Percentiles rank a stretch among this genome's conserved stretches.
Evolutionary conservation across 129 eudicot genomes (phyloP).

Genomic region (Artemisia annua): DNA sequence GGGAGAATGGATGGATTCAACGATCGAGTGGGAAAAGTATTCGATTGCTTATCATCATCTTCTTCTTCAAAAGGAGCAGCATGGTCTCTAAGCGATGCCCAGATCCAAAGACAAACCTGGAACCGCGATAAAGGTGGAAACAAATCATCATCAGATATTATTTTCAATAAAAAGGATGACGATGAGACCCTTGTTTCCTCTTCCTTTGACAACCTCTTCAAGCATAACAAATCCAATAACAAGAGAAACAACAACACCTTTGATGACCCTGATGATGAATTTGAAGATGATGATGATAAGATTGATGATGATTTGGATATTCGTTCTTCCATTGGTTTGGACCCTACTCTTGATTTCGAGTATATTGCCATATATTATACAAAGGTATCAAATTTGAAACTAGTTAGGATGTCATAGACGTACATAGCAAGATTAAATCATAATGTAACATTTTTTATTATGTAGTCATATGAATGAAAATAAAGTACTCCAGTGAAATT

Average conservation of each 20-base stretch:
- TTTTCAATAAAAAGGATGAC: conserved; percentile 16
- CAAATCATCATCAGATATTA: background rate
- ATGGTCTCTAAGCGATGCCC: conserved; percentile 47
- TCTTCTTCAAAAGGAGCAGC: background rate
- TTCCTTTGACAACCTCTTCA: conserved; percentile 14
- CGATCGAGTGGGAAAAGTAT: conserved; percentile 45
- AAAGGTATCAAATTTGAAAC: no score
- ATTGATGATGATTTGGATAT: conserved; percentile 36
- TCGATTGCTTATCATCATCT: conserved; percentile 38
- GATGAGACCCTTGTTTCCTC: conserved; percentile 39
- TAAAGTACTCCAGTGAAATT: no score
- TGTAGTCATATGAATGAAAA: no score
- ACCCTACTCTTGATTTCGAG: conserved; percentile 59
- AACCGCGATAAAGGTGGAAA: conserved; percentile 22
- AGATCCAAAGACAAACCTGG: conserved; percentile 34
- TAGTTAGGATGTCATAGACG: no score
- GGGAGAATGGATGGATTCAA: conserved; percentile 30
- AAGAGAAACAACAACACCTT: background rate
- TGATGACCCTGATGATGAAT: conserved; percentile 16
- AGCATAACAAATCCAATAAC: no score
- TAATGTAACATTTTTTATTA: no score
- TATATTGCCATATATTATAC: no score
- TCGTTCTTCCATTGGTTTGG: conserved; percentile 51
- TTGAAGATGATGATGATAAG: background rate
- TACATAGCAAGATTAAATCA: no score